phyloP scores from a whole-genome alignment of 768 basidiomycete genomes.

The Paxillus involutus region DNA sequence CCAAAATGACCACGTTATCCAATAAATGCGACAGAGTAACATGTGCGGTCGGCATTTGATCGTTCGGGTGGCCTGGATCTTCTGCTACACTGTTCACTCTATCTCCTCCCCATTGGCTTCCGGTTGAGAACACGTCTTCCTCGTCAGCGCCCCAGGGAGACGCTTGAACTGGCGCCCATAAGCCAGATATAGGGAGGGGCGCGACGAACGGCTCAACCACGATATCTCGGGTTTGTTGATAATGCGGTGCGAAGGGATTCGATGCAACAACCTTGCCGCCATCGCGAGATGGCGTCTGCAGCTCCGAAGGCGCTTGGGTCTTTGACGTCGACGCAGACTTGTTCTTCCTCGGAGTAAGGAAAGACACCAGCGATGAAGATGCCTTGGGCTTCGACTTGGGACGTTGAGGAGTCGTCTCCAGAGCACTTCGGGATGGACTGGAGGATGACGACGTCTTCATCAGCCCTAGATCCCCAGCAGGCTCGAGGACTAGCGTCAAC shows the following conservation, averaged over 20 bases:
- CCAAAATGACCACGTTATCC: conserved; percentile 93
- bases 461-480: conserved; percentile 45
- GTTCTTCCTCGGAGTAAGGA: conserved; percentile 76
- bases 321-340: conserved; percentile 37
- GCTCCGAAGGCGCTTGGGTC: conserved; percentile 34
- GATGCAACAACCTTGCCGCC: conserved; percentile 48
- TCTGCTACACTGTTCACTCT: conserved; percentile 18
- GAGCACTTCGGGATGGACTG: conserved; percentile 25
- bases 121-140: conserved; percentile 68
- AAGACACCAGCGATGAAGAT: conserved; percentile 71
- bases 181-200: conserved; percentile 54
- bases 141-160: conserved; percentile 57
- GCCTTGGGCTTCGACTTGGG: conserved; percentile 53
- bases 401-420: conserved; percentile 34
- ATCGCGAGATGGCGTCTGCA: conserved; percentile 46
- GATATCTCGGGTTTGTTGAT: conserved; percentile 73
- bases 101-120: conserved; percentile 42
- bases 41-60: conserved; percentile 35
- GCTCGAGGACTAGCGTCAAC: conserved; percentile 68
- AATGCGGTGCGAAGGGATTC: conserved; percentile 85
- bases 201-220: conserved; percentile 70
- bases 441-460: conserved; percentile 16
- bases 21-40: conserved; percentile 82
- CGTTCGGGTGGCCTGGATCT: conserved; percentile 17
- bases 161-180: conserved; percentile 61